phyloP scores from a whole-genome alignment of 2,329 filamentous ascomycete genomes.

The Hypomyces perniciosus region DNA sequence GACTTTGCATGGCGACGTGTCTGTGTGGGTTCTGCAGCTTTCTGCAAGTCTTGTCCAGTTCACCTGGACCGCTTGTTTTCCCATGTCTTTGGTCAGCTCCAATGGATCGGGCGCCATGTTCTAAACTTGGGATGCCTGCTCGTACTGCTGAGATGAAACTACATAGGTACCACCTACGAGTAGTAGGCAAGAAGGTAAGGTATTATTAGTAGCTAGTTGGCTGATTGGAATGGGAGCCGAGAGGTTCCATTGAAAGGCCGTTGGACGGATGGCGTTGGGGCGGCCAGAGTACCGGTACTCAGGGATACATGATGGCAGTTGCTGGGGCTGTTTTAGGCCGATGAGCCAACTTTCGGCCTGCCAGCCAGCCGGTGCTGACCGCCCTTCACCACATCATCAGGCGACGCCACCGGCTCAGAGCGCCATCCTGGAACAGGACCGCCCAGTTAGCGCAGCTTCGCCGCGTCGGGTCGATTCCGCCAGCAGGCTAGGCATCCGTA shows the following conservation, averaged over 20 bases:
- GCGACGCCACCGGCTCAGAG: conserved; percentile 3
- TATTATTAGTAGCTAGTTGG: too few relatives aligned
- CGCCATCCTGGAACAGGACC: conserved; percentile 7
- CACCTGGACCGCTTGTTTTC: conserved; percentile 6
- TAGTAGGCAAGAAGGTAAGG: too few relatives aligned
- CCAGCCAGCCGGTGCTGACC: conserved; percentile 12
- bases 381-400: conserved; percentile 10
- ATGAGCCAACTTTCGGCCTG: not conserved
- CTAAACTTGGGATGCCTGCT: too few relatives aligned
- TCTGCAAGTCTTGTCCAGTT: conserved; percentile 3
- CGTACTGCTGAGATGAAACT: too few relatives aligned
- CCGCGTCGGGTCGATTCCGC: conserved; percentile 14
- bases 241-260: too few relatives aligned
- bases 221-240: too few relatives aligned
- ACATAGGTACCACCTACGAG: too few relatives aligned
- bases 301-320: too few relatives aligned
- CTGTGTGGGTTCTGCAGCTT: conserved; percentile 10
- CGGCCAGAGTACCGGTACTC: not conserved
- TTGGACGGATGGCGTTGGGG: too few relatives aligned
- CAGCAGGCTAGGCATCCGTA: conserved; percentile 12
- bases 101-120: too few relatives aligned
- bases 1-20: conserved; percentile 14
- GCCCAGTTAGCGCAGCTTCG: conserved; percentile 11
- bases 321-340: too few relatives aligned
- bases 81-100: not conserved